Evolutionary conservation across 2,329 filamentous ascomycete genomes (phyloP).

Genomic region (Aspergillus sp.): DNA sequence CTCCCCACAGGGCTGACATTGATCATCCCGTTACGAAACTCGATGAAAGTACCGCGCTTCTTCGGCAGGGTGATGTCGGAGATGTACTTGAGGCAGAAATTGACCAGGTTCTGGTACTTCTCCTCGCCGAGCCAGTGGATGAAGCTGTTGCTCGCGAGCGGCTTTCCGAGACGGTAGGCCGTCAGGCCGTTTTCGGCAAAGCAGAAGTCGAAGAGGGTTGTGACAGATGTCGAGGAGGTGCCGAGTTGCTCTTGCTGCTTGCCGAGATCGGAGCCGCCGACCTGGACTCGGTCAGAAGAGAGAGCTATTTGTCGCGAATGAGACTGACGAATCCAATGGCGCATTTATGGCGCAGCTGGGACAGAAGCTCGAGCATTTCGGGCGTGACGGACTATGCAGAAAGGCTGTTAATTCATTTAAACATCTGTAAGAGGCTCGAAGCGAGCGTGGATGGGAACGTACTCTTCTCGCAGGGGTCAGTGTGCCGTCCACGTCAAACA

Average conservation of each 20-base stretch:
- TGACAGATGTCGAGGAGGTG: constrained; percentile 58
- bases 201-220: constrained; percentile 88
- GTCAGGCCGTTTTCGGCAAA: constrained; percentile 96
- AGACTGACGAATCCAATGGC: constrained; percentile 24
- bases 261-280: constrained; percentile 80
- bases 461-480: constrained; percentile 75
- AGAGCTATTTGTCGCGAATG: constrained; percentile 6
- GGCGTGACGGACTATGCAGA: constrained; percentile 54
- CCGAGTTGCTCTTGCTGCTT: constrained; percentile 98
- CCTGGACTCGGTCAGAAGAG: constrained; percentile 21
- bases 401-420: constrained; percentile 3
- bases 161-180: constrained; percentile 72
- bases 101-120: constrained; percentile 54
- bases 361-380: constrained; percentile 75
- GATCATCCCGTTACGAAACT: constrained; percentile 59
- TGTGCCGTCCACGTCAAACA: constrained; percentile 95
- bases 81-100: constrained; percentile 52
- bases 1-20: constrained; percentile 58
- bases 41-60: constrained; percentile 58
- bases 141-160: constrained; percentile 72
- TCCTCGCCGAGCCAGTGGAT: constrained; percentile 85
- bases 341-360: constrained; percentile 58
- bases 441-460: constrained; percentile 24
- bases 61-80: constrained; percentile 52
- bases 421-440: too few species aligned